Evolutionary conservation across 345 rosid species (phyloP).

Genomic region (Microthlaspi erraticum): DNA sequence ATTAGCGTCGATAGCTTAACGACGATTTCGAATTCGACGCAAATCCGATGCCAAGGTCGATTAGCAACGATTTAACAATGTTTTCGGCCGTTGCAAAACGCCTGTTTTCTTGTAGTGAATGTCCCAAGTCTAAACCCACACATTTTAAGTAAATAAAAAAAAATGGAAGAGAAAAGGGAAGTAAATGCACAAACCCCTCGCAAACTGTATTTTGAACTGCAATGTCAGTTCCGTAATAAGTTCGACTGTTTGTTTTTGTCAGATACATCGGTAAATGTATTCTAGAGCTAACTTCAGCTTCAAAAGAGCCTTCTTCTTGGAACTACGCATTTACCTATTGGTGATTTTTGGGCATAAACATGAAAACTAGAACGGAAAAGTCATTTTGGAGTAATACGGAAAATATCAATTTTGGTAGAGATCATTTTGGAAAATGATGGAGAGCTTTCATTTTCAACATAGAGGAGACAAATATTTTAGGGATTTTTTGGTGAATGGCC

Average conservation of each 20-base stretch:
- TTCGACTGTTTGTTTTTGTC: constrained; percentile 34
- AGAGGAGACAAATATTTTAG: constrained; percentile 22
- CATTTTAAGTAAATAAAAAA: too few species aligned
- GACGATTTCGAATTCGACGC: too few species aligned
- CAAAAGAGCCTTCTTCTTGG: background rate
- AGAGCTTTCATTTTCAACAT: constrained; percentile 29
- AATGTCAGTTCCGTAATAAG: constrained; percentile 17
- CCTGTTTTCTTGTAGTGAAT: too few species aligned
- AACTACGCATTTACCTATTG: constrained; percentile 11
- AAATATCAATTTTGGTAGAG: constrained; percentile 5
- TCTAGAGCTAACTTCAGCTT: constrained; percentile 5
- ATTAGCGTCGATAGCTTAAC: too few species aligned
- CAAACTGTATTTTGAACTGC: constrained; percentile 10
- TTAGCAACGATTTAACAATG: too few species aligned
- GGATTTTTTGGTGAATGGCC: constrained; percentile 32
- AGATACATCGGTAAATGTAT: constrained; percentile 6
- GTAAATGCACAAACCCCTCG: constrained; percentile 39
- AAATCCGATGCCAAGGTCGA: too few species aligned
- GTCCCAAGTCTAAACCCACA: too few species aligned
- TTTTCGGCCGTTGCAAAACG: too few species aligned
- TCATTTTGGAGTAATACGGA: background rate
- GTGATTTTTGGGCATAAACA: too few species aligned
- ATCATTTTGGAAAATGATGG: constrained; percentile 17
- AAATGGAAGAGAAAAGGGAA: background rate
- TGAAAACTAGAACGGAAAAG: too few species aligned